phyloP scores from a whole-genome alignment of 495 filamentous ascomycete species.

The Hypoxylon crocopeplum region DNA sequence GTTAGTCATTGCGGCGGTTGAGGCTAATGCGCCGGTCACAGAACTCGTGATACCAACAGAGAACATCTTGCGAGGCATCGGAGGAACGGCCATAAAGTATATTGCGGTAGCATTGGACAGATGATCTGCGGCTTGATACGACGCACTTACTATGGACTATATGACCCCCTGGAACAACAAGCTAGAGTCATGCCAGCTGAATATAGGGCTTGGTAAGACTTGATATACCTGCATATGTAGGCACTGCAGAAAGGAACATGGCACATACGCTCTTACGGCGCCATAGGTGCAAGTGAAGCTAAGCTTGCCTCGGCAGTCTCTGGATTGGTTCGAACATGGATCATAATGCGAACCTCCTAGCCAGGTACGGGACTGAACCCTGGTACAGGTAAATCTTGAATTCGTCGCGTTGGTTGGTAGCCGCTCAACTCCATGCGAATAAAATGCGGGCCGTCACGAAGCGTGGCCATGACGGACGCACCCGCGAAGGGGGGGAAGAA shows the following conservation, averaged over 20 bases:
- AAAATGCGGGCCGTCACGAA: not conserved
- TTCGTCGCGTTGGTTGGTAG: not conserved
- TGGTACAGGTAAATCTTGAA: not conserved
- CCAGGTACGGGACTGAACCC: no score
- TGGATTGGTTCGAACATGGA: not conserved
- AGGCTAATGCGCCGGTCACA: not conserved
- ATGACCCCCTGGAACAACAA: slow-evolving; percentile 9
- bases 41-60: slow-evolving; percentile 4
- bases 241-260: not conserved
- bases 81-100: slow-evolving; percentile 8
- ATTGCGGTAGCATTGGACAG: slow-evolving; percentile 23
- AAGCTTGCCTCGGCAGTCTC: not conserved
- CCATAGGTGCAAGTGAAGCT: slow-evolving; percentile 5
- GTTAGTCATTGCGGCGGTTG: slow-evolving; percentile 7
- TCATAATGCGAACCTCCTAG: not conserved
- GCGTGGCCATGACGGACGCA: not conserved
- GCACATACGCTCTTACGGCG: not conserved
- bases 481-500: not conserved
- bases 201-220: slow-evolving; percentile 9
- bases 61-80: slow-evolving; percentile 4
- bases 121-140: slow-evolving; percentile 17
- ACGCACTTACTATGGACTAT: slow-evolving; percentile 8
- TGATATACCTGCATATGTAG: no score
- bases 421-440: slow-evolving; percentile 1
- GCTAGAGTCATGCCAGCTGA: slow-evolving; percentile 15